phyloP scores from a whole-genome alignment of 108 stramenopile species.

The Tribonema minus region DNA sequence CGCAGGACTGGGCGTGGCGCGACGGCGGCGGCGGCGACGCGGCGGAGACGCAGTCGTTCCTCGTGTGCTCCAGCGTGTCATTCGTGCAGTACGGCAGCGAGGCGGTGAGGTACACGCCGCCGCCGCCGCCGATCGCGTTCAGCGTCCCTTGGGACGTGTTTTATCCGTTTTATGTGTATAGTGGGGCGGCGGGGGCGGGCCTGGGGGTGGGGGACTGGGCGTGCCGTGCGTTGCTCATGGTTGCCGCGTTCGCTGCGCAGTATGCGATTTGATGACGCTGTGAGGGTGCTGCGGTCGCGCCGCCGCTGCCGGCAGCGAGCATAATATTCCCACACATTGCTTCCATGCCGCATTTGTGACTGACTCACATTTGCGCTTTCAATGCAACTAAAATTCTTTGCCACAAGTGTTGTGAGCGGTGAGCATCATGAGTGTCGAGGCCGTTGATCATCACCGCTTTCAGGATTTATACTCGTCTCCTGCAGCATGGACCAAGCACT shows the following conservation, averaged over 20 bases:
- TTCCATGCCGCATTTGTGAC: background rate
- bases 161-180: constrained; percentile 44
- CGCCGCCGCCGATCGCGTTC: constrained; percentile 47
- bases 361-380: no score
- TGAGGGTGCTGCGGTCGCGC: background rate
- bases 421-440: no score
- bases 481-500: no score
- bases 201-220: background rate
- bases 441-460: no score
- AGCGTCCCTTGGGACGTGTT: constrained; percentile 54
- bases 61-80: constrained; percentile 41
- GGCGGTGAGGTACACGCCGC: constrained; percentile 28
- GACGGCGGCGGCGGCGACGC: background rate
- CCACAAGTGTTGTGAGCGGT: no score
- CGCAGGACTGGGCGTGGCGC: constrained; percentile 33
- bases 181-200: background rate
- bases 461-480: no score
- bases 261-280: background rate
- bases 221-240: background rate
- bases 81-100: constrained; percentile 23
- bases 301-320: background rate
- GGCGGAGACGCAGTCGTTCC: constrained; percentile 18
- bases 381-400: no score
- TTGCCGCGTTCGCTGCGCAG: background rate
- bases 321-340: background rate